Evolutionary conservation across 345 rosid genomes (phyloP).

Genomic region (Moricandia moricandioides): DNA sequence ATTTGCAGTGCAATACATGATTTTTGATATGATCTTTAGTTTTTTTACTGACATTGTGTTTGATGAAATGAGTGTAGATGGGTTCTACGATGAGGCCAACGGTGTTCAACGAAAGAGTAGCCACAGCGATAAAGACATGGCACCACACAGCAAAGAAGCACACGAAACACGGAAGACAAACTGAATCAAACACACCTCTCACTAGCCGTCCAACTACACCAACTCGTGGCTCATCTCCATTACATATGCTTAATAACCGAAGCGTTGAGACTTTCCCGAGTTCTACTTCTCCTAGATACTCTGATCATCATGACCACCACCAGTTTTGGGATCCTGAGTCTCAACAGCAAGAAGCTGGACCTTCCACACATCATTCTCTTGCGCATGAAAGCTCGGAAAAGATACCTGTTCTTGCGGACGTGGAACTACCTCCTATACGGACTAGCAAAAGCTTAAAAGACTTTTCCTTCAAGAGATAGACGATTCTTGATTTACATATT

Average conservation of each 20-base stretch:
- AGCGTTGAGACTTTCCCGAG: slow-evolving; percentile 43
- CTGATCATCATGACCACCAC: slow-evolving; percentile 30
- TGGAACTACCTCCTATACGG: slow-evolving; percentile 36
- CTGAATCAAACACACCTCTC: slow-evolving; percentile 49
- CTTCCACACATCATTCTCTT: slow-evolving; percentile 33
- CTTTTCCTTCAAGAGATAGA: slow-evolving; percentile 37
- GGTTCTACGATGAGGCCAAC: slow-evolving; percentile 85
- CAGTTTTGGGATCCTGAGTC: slow-evolving; percentile 57
- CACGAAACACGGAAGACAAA: slow-evolving; percentile 52
- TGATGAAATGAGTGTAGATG: slow-evolving; percentile 51
- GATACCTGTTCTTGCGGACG: slow-evolving; percentile 23
- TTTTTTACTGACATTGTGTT: not conserved
- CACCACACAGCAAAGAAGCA: slow-evolving; percentile 62
- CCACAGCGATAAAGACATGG: slow-evolving; percentile 76
- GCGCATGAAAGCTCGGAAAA: slow-evolving; percentile 17
- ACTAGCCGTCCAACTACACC: slow-evolving; percentile 77
- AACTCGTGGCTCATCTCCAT: slow-evolving; percentile 60
- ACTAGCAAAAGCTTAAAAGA: slow-evolving; percentile 24
- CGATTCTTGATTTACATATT: not conserved
- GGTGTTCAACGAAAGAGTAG: slow-evolving; percentile 71
- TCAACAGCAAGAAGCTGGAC: slow-evolving; percentile 33
- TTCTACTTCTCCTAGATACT: slow-evolving; percentile 43
- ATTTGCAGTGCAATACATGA: not conserved
- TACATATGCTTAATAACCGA: slow-evolving; percentile 60
- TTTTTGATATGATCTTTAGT: not conserved